phyloP scores from a whole-genome alignment of 1,139 yeast genomes.

The Blastobotrys arbuscula region DNA sequence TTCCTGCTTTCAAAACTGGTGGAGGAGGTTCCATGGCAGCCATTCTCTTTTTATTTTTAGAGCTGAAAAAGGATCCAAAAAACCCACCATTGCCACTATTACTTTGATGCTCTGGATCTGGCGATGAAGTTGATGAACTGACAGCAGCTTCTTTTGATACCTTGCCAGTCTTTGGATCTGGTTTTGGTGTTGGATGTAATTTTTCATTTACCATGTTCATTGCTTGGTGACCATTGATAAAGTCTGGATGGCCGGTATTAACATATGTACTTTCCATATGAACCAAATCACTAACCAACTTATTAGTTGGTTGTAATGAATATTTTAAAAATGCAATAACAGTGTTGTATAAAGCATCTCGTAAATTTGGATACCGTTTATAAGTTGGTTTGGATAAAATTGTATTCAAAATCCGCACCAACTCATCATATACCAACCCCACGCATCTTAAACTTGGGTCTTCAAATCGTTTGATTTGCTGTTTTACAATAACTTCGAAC shows the following conservation, averaged over 20 bases:
- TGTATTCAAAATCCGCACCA: constrained; percentile 83
- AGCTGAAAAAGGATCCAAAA: constrained; percentile 90
- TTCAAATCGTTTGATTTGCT: constrained; percentile 90
- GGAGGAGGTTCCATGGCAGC: constrained; percentile 99
- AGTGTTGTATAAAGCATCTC: constrained; percentile 76
- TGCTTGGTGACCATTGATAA: constrained; percentile 91
- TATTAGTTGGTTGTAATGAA: constrained; percentile 77
- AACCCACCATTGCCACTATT: constrained; percentile 47
- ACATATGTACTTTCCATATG: constrained; percentile 86
- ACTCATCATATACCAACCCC: constrained; percentile 85
- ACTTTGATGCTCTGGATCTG: constrained; percentile 31
- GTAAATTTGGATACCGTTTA: constrained; percentile 82
- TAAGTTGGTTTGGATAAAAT: constrained; percentile 77
- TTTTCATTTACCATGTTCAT: constrained; percentile 92
- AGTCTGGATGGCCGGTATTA: constrained; percentile 96
- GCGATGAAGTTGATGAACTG: constrained; percentile 29
- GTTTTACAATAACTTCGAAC: constrained; percentile 91
- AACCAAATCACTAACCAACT: constrained; percentile 77
- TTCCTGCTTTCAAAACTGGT: constrained; percentile 87
- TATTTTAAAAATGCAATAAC: constrained; percentile 78
- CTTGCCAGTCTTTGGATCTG: constrained; percentile 90
- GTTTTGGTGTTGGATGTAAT: constrained; percentile 71
- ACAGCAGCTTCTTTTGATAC: constrained; percentile 18
- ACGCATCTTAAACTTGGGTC: constrained; percentile 91
- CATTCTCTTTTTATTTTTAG: constrained; percentile 87